These are phyloP conservation scores for Metarhizium anisopliae DNA, from an alignment of 2,329 filamentous ascomycete species.

Conservation along the genomic window DNA sequence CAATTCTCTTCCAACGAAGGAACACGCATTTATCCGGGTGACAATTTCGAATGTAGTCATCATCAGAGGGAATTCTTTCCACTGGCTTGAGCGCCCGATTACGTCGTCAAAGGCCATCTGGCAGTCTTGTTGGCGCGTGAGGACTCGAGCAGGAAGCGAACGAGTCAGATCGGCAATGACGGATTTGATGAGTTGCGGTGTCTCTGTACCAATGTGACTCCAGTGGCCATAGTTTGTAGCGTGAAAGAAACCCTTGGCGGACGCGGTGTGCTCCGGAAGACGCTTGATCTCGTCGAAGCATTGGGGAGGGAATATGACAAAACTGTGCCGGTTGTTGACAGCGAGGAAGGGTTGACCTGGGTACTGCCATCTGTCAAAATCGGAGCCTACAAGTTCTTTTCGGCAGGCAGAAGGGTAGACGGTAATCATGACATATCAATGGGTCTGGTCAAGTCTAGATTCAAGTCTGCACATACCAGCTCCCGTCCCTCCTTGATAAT, in stretches of 20 bases:
- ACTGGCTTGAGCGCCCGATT: not conserved
- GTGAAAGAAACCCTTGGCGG: not conserved
- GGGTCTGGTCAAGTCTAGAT: too few relatives aligned
- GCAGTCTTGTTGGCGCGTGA: not conserved
- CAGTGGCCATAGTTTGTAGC: not conserved
- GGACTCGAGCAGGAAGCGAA: not conserved
- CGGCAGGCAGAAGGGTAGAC: too few relatives aligned
- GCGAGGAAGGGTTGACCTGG: too few relatives aligned
- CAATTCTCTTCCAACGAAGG: not conserved
- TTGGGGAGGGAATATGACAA: not conserved
- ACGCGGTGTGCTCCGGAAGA: not conserved
- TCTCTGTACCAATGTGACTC: not conserved
- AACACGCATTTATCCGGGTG: not conserved
- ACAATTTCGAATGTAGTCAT: too few relatives aligned
- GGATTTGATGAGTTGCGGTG: not conserved
- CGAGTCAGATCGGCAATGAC: not conserved
- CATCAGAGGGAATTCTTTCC: not conserved
- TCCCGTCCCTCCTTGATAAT: too few relatives aligned
- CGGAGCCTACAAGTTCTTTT: too few relatives aligned
- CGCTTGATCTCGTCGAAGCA: conserved; percentile 2
- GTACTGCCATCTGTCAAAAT: too few relatives aligned
- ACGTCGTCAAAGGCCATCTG: not conserved
- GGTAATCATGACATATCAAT: too few relatives aligned
- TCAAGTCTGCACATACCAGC: too few relatives aligned
- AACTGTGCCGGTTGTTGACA: not conserved